phyloP scores from a whole-genome alignment of 768 basidiomycete species.

The Mycena indigotica region DNA sequence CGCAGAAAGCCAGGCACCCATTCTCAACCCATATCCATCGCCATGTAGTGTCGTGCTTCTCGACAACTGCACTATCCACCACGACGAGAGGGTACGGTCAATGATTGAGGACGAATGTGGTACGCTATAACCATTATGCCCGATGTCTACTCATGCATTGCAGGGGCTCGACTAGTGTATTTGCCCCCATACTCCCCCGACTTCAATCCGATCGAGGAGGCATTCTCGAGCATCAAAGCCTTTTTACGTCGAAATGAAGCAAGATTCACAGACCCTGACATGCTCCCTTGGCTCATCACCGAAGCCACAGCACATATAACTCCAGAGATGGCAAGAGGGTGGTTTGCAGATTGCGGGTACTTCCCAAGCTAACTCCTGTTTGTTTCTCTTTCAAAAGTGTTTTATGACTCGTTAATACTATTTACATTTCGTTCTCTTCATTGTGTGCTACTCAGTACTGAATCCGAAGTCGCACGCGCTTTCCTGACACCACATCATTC shows the following conservation, averaged over 20 bases:
- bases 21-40: slow-evolving; percentile 37
- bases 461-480: too few species aligned
- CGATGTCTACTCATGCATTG: background rate
- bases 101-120: slow-evolving; percentile 33
- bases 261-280: slow-evolving; percentile 4
- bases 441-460: too few species aligned
- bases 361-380: too few species aligned
- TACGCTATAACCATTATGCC: slow-evolving; percentile 14
- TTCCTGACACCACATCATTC: too few species aligned
- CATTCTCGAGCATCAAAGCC: slow-evolving; percentile 33
- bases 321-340: too few species aligned
- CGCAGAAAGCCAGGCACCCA: too few species aligned
- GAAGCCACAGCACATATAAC: too few species aligned
- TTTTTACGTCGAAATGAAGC: slow-evolving; percentile 18
- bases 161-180: slow-evolving; percentile 20
- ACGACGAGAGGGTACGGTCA: slow-evolving; percentile 33
- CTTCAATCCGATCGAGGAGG: slow-evolving; percentile 38
- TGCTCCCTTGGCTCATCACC: slow-evolving; percentile 21
- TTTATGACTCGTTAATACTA: too few species aligned
- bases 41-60: slow-evolving; percentile 39
- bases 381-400: too few species aligned
- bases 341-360: too few species aligned
- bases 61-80: slow-evolving; percentile 45
- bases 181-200: slow-evolving; percentile 38
- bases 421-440: too few species aligned